phyloP scores from a whole-genome alignment of 768 basidiomycete genomes.

The Podaxis rugospora region DNA sequence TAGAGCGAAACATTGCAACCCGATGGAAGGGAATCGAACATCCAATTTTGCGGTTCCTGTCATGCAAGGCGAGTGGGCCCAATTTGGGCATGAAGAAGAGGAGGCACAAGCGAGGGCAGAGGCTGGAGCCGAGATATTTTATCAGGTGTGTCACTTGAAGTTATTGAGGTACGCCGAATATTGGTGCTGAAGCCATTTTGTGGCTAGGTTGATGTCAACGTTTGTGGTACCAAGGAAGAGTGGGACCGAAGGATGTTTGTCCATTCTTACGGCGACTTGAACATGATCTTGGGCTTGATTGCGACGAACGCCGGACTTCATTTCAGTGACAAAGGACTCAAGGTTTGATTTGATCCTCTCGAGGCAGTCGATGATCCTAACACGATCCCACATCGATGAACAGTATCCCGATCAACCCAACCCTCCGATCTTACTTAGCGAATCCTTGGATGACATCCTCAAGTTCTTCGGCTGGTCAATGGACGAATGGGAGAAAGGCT shows the following conservation, averaged over 20 bases:
- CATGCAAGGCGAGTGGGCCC: constrained; percentile 32
- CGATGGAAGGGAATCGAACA: constrained; percentile 47
- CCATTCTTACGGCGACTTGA: constrained; percentile 66
- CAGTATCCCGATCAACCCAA: constrained; percentile 37
- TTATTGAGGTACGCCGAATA: background rate
- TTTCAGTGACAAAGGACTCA: constrained; percentile 52
- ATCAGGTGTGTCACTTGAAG: constrained; percentile 29
- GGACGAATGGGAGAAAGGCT: constrained; percentile 48
- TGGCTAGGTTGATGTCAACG: constrained; percentile 56
- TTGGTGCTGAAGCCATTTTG: background rate
- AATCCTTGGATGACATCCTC: constrained; percentile 45
- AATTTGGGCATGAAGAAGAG: constrained; percentile 22
- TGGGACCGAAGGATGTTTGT: constrained; percentile 50
- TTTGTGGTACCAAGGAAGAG: constrained; percentile 47
- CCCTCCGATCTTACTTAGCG: constrained; percentile 46
- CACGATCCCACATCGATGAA: background rate
- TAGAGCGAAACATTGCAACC: constrained; percentile 43
- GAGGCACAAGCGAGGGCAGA: constrained; percentile 23
- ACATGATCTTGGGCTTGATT: constrained; percentile 62
- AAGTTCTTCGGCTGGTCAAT: constrained; percentile 55
- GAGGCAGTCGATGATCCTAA: background rate
- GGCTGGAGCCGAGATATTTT: constrained; percentile 30
- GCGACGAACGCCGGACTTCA: constrained; percentile 46
- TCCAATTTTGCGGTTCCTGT: constrained; percentile 61
- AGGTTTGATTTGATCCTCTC: constrained; percentile 31